Percentiles rank a stretch among this genome's conserved stretches.
phyloP scores from a whole-genome alignment of 129 eudicot genomes.

The Arctium lappa region DNA sequence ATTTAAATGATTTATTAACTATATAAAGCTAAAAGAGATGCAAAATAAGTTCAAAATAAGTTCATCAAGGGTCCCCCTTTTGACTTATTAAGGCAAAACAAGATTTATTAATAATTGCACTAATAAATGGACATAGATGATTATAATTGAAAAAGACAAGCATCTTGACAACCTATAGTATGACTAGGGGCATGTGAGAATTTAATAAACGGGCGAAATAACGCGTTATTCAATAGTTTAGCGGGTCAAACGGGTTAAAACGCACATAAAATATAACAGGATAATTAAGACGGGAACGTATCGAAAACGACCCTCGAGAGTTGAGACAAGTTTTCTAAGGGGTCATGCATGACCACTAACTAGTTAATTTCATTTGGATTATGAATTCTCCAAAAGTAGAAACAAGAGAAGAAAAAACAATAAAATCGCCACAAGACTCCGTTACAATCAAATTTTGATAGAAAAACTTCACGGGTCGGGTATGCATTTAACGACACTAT shows the following conservation, averaged over 20 bases:
- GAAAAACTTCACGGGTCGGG: not conserved
- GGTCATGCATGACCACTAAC: not conserved
- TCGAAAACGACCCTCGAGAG: not conserved
- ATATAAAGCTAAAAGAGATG: not conserved
- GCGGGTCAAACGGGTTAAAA: not conserved
- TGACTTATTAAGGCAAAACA: constrained; percentile 21
- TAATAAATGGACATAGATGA: constrained; percentile 1
- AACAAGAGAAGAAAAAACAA: not conserved
- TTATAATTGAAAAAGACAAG: constrained; percentile 20
- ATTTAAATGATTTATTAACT: not conserved
- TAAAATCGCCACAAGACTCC: not conserved
- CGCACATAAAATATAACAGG: not conserved
- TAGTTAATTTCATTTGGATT: not conserved
- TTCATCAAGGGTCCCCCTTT: constrained; percentile 1
- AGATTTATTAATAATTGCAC: constrained; percentile 5
- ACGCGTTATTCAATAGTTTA: constrained; percentile 5
- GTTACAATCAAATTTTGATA: not conserved
- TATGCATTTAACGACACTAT: not conserved
- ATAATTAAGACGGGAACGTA: not conserved
- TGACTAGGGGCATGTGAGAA: constrained; percentile 3
- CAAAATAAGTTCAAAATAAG: not conserved
- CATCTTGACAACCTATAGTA: constrained; percentile 13
- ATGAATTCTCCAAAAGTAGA: not conserved
- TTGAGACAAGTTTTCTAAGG: not conserved
- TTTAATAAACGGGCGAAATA: not conserved